A percentile compares a stretch with the other conserved stretches of the same genome.
Evolutionary conservation across 179 eudicot species (phyloP).

Genomic region (Silene noctiflora): DNA sequence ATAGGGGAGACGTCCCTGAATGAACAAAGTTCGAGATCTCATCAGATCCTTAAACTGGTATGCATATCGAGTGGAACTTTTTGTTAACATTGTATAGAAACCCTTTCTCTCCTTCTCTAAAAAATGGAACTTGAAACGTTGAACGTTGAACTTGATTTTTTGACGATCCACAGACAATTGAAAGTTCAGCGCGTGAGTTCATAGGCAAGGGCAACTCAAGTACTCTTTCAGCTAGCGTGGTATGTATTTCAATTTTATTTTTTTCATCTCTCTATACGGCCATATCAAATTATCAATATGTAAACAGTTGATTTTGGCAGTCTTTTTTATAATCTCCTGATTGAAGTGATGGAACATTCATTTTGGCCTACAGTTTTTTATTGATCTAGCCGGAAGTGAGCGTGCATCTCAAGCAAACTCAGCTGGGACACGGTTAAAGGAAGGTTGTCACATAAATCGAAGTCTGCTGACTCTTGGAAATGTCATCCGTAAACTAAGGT

Average conservation of each 20-base stretch:
- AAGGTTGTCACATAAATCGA: slow-evolving; percentile 95
- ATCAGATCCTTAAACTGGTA: slow-evolving; percentile 92
- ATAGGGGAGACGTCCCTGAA: slow-evolving; percentile 89
- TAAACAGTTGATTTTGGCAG: slow-evolving; percentile 1
- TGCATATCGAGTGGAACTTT: slow-evolving; percentile 12
- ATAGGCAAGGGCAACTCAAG: slow-evolving; percentile 83
- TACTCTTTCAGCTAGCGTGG: slow-evolving; percentile 94
- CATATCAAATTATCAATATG: not conserved
- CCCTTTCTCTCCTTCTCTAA: not conserved
- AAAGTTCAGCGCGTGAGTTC: slow-evolving; percentile 91
- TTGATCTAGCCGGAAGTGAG: slow-evolving; percentile 99
- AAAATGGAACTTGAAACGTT: not conserved
- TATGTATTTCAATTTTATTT: slow-evolving; percentile 32
- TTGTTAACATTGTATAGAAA: not conserved
- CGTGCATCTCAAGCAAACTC: slow-evolving; percentile 96
- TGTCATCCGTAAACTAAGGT: slow-evolving; percentile 98
- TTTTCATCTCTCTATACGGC: not conserved
- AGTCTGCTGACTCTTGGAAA: slow-evolving; percentile 87
- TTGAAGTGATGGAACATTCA: slow-evolving; percentile 4
- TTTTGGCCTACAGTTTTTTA: slow-evolving; percentile 63
- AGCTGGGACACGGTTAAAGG: slow-evolving; percentile 83
- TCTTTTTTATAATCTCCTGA: not conserved
- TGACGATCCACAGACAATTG: slow-evolving; percentile 62
- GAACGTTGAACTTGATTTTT: not conserved
- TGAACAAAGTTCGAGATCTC: slow-evolving; percentile 94